Evolutionary conservation across 129 eudicot genomes (phyloP), one percentile per base, ranked within the genome.

Genomic region (Flaveria robusta): DNA sequence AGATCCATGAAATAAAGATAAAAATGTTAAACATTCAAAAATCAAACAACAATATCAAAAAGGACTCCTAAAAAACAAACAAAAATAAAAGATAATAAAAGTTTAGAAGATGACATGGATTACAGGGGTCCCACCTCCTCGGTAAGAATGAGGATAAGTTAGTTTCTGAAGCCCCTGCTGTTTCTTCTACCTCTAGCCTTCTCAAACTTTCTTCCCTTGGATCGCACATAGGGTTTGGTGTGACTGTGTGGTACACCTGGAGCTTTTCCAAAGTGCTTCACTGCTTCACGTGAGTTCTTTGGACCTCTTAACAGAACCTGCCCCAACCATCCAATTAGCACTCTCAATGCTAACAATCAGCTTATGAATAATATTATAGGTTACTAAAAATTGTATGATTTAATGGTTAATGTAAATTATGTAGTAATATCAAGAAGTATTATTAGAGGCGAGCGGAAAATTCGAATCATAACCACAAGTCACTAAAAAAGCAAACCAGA

Each of bases 211-310:
- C 97, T 85, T 49, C 97, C 97, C 86, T 82, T 89, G 18, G 98
- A 68, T 56, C 98, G 88, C 39, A 92, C 98, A 70, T 87, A 89
- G 0, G 98, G 98, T 82, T 92, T 92, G 71, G 90, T 92, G 87
- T 92, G 98, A 64, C 94, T 87, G 88, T 90, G 91, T 16, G 98
- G 98, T 9, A 92, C 98, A 86, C 98, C 96, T 22, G 98, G 98
- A 63, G 98, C 98, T 65, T 86, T 86, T 12, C 97, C 96, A 76
- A 92, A 92, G 89, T 92, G 97, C 78, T 52, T 84, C 52, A 85
- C 93, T 7, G 97, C 96, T 68, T 92, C 97, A 74, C 97, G 92
- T 15, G 88, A 73, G 45, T 92, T 92, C 87, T 85, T 85, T 10
- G 97, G 95, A 37, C 97, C 97, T 81, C 96, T 85, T 9, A 92